Conservation (phyloP, 441 rosid species). For the Pelargonium australe region DNA sequence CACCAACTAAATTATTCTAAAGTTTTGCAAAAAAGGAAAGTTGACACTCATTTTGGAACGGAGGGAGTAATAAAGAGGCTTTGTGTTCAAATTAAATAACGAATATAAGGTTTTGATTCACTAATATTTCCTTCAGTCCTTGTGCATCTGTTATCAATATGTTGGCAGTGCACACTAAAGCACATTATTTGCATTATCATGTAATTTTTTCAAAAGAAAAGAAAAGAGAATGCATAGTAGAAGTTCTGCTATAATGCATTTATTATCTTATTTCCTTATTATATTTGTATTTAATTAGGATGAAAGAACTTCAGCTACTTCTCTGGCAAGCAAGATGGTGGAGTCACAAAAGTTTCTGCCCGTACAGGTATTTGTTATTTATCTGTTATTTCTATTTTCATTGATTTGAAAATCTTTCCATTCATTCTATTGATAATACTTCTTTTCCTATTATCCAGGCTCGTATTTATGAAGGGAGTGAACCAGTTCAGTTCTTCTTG, state of each 20-base stretch:
- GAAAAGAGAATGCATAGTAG: background rate
- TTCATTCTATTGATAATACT: constrained; percentile 18
- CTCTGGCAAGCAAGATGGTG: constrained; percentile 78
- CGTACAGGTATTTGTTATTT: constrained; percentile 50
- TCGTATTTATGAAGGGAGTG: constrained; percentile 77
- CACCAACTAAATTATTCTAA: too few species aligned
- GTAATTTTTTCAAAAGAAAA: background rate
- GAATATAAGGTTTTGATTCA: background rate
- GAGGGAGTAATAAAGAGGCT: background rate
- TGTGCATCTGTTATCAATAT: background rate
- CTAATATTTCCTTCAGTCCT: too few species aligned
- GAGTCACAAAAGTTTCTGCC: constrained; percentile 83
- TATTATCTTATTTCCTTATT: background rate
- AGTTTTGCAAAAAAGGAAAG: too few species aligned
- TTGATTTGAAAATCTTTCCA: background rate
- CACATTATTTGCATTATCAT: background rate
- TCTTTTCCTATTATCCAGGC: constrained; percentile 39
- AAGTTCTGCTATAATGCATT: background rate
- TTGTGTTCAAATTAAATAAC: background rate
- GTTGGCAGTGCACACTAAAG: background rate
- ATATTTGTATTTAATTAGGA: constrained; percentile 37
- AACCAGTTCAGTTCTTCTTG: constrained; percentile 85
- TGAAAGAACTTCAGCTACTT: constrained; percentile 67
- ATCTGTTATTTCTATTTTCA: constrained; percentile 15
- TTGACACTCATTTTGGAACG: too few species aligned